Evolutionary conservation across 2,329 filamentous ascomycete species (phyloP), one percentile per base, ranked within the genome.

Genomic region (Pseudocercospora eumusae): DNA sequence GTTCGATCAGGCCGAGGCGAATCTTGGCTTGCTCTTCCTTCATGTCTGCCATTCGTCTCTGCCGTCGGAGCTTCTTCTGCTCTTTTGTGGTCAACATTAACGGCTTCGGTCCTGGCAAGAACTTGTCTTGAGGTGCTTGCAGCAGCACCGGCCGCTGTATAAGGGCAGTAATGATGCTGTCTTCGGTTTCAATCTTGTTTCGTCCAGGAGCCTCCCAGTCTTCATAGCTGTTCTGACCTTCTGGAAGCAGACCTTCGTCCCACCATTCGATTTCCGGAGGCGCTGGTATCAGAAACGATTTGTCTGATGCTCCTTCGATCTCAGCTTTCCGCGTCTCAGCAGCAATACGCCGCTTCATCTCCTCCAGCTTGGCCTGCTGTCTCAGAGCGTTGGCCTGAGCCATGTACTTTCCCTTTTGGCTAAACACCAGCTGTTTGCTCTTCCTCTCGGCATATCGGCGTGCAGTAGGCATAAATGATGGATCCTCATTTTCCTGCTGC

Each of bases 11-110:
- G 20, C 95, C 95, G 10, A 99, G 82, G 62, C 93, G 86, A 65
- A 98, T 95, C 80, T 99, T 98, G 40, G 93, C 93, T 77, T 99
- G 95, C 73, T 93, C 88, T 77, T 99, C 96, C 76, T 98, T 98
- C 66, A 96, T 82, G 66, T 97, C 92, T 44, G 91, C 93, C 86
- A 93, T 93, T 67, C 96, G 87, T 59, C 92, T 87, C 77, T 97
- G 92, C 40, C 95, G 86, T 57, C 95, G 89, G 61, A 96, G 81
- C 76, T 98, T 98, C 57, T 91, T 90, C 76, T 93, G 91, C 78
- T 99, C 96, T 73, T 91, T 92, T 8, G 87, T 82, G 1, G 96
- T 99, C 58, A 99, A 84, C 75, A 90, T 96, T 88, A 98, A 93
- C 4, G 95, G 88, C 75, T 98, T 97, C 13, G 91, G 85, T 18